Evolutionary conservation across 2,329 filamentous ascomycete genomes (phyloP), one percentile per base, ranked within the genome.

Genomic region (Fusarium stilboides): DNA sequence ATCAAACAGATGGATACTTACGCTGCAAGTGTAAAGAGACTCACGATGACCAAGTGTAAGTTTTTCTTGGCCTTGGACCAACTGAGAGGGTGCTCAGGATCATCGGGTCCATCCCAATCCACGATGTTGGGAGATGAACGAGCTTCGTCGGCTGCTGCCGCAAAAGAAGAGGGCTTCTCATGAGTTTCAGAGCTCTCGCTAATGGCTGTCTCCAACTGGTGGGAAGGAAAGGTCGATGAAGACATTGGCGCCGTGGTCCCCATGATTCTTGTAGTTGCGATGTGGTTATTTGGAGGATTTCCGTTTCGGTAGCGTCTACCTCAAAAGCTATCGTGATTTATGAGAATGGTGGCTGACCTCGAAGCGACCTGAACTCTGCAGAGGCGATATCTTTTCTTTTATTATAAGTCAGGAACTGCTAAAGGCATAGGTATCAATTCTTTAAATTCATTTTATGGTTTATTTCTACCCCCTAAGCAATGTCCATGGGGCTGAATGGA

Each of bases 41-140:
- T 84, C 4, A 89, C 80, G 3, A 87, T 74, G 4, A 71, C 71
- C 4, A 88, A 78, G 28, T 83, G 82, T 2, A 78, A 69, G 71
- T 82, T 82, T 33, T 79, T 79, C 57, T 77, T 78, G 37, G 77
- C 78, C 46, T 87, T 75, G 0, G 86, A 77, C 90, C 91, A 93
- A 72, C 91, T 91, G 56, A 85, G 84, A 0, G 91, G 90, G 68
- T 92, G 89, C 6, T 83, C 80, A 7, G 83, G 82, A 68, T 91
- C 89, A 65, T 87, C 78, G 2, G 84, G 72, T 1, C 76, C 85
- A 20, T 87, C 85, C 79, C 90, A 92, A 71, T 92, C 89, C 19
- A 92, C 83, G 19, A 87, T 76, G 15, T 63, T 57, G 1, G 57
- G 31, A 33, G 44, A 39, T 3, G 51, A 3, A 13, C 26, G 5